A percentile compares a stretch with the other conserved stretches of the same genome.
Evolutionary conservation across 805 yeast genomes (phyloP).

Genomic region (Isabelozyma heimii): DNA sequence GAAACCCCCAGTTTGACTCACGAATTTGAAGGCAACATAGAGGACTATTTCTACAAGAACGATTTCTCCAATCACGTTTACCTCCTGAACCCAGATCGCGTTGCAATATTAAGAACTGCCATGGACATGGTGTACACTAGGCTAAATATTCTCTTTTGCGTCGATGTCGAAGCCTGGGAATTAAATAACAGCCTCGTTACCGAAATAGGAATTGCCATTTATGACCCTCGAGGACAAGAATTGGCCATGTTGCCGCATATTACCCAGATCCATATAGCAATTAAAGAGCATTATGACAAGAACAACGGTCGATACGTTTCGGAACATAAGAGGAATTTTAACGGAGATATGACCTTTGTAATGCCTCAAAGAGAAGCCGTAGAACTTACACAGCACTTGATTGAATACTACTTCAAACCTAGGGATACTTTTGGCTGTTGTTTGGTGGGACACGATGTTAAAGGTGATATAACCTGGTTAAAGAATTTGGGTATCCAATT

Average conservation of each 20-base stretch:
- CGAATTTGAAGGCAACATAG: neutral
- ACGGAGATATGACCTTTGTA: conserved; percentile 48
- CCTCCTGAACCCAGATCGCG: neutral
- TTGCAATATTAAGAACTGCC: conserved; percentile 4
- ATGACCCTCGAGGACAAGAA: conserved; percentile 50
- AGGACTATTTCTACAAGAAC: conserved; percentile 1
- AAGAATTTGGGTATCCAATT: conserved; percentile 41
- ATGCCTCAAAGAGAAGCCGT: conserved; percentile 36
- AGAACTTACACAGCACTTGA: conserved; percentile 37
- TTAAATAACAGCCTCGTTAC: conserved; percentile 40
- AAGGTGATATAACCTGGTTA: conserved; percentile 59
- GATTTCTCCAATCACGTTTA: neutral
- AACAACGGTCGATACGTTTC: conserved; percentile 55
- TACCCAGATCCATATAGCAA: conserved; percentile 40
- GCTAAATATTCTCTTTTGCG: conserved; percentile 35
- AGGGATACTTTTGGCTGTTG: conserved; percentile 14
- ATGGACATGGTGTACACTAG: conserved; percentile 16
- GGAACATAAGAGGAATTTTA: conserved; percentile 49
- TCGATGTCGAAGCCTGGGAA: conserved; percentile 62
- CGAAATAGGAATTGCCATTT: conserved; percentile 57
- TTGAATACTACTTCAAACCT: conserved; percentile 28
- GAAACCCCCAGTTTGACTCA: neutral
- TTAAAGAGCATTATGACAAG: conserved; percentile 39
- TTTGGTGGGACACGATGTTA: conserved; percentile 60
- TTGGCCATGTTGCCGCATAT: conserved; percentile 37